A percentile compares a stretch with the other conserved stretches of the same genome.
These are phyloP conservation scores for Cystofilobasidium macerans DNA, from an alignment of 768 basidiomycete genomes.

Conservation along the genomic window DNA sequence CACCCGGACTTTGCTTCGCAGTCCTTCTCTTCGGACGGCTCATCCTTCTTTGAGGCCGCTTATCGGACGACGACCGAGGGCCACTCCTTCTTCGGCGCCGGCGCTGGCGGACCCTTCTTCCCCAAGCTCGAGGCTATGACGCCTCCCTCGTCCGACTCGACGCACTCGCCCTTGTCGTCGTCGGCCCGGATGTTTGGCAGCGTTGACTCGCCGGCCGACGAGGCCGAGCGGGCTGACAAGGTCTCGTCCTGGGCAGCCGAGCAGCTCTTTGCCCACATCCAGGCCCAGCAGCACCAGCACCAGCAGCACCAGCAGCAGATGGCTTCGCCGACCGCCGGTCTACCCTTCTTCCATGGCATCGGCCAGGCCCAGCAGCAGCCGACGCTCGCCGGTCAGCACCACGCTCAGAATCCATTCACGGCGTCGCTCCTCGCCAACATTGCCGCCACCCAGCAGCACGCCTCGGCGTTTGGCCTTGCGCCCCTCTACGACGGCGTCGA, in stretches of 20 bases:
- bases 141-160: slow-evolving; percentile 8
- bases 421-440: slow-evolving; percentile 14
- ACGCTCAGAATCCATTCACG: slow-evolving; percentile 22
- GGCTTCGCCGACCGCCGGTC: neutral
- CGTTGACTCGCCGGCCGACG: neutral
- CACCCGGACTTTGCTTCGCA: slow-evolving; percentile 3
- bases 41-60: neutral
- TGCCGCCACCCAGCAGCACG: slow-evolving; percentile 16
- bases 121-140: slow-evolving; percentile 13
- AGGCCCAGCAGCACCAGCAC: slow-evolving; percentile 25
- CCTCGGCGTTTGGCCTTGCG: neutral
- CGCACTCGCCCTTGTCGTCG: slow-evolving; percentile 3
- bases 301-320: slow-evolving; percentile 18
- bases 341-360: neutral
- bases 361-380: neutral
- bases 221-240: slow-evolving; percentile 13
- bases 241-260: slow-evolving; percentile 23
- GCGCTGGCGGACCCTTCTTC: no score
- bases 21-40: neutral
- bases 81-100: slow-evolving; percentile 14
- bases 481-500: neutral
- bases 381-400: slow-evolving; percentile 15
- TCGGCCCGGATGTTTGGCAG: no score
- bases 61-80: neutral
- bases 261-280: slow-evolving; percentile 17